These are phyloP conservation scores for Coffea canephora DNA, from an alignment of 257 asterid species.

Conservation along the genomic window DNA sequence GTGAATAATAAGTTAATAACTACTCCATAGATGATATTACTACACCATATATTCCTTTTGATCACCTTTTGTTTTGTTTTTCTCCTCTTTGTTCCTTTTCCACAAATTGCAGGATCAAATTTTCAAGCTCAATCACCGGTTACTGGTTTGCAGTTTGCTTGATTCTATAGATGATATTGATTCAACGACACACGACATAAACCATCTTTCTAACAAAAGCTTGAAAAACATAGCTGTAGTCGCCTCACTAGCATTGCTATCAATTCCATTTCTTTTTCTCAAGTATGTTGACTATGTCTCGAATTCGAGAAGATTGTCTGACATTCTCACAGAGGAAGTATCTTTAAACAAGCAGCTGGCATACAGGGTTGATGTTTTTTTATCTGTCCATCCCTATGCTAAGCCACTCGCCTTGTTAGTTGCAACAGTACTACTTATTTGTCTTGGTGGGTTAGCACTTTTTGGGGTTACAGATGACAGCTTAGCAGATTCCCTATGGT, in stretches of 20 bases:
- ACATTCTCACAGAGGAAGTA: conserved; percentile 58
- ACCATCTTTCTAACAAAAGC: conserved; percentile 33
- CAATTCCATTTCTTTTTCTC: conserved; percentile 62
- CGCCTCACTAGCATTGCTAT: conserved; percentile 48
- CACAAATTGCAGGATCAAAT: conserved; percentile 54
- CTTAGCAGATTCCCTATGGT: conserved; percentile 76
- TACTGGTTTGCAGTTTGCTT: conserved; percentile 46
- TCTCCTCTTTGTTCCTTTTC: neutral
- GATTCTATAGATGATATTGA: conserved; percentile 35
- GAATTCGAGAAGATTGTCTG: conserved; percentile 48
- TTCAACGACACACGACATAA: conserved; percentile 24
- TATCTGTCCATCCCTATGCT: conserved; percentile 78
- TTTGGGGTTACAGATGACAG: conserved; percentile 75
- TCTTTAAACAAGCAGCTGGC: conserved; percentile 77
- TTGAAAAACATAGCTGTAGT: conserved; percentile 55
- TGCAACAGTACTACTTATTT: conserved; percentile 71
- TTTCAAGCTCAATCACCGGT: conserved; percentile 46
- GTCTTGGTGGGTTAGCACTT: conserved; percentile 78
- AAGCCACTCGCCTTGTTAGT: conserved; percentile 76
- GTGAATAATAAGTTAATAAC: neutral
- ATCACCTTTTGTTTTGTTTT: neutral
- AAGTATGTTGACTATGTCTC: conserved; percentile 65
- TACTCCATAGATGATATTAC: neutral
- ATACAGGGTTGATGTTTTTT: conserved; percentile 65
- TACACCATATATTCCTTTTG: neutral